Base-by-base conservation (phyloP, 441 rosid species). In the Capsella rubella region DNA sequence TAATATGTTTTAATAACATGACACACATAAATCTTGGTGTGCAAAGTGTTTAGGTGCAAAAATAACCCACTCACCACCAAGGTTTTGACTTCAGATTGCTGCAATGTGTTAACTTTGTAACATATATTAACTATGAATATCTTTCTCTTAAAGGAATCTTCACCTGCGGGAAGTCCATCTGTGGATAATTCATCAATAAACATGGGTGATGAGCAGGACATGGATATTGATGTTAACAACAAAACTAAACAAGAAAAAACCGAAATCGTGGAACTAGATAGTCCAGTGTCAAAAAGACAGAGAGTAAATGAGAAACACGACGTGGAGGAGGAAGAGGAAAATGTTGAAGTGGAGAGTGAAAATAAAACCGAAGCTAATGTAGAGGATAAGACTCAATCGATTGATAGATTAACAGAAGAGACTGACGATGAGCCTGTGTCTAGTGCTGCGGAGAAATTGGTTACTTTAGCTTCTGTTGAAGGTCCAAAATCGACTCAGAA, bases 161-260 rank as follows among this genome's bases (percentile, higher is more conserved):
- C 91, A 50, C 83, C 79, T 46, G 73, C 70, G 4, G 93, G 85
- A 75, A 90, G 98, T 77, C 93, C 84, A 11, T 83, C 81, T 40
- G 86, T 84, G 28, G 98, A 81, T 67, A 96, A 85, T 69, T 84
- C 90, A 56, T 86, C 90, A 8, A 85, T 89, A 77, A 87, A 90
- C 78, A 84, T 83, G 78, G 96, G 78, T 47, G 96, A 90, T 74
- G 87, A 90, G 53, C 78, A 78, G 53, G 96, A 85, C 67, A 81
- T 59, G 34, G 94, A 88, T 80, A 89, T 78, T 32, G 97, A 91
- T 59, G 83, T 69, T 65, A 90, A 84, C 83, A 88, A 82, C 71
- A 82, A 75, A 74, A 79, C 74, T 45, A 84, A 64, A 39, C 86
- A 83, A 73, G 75, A 68, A 57, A 85, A 86, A 80, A 4, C 62